These are phyloP conservation scores for Recurvomyces mirabilis DNA, from an alignment of 495 filamentous ascomycete species.

Conservation along the genomic window DNA sequence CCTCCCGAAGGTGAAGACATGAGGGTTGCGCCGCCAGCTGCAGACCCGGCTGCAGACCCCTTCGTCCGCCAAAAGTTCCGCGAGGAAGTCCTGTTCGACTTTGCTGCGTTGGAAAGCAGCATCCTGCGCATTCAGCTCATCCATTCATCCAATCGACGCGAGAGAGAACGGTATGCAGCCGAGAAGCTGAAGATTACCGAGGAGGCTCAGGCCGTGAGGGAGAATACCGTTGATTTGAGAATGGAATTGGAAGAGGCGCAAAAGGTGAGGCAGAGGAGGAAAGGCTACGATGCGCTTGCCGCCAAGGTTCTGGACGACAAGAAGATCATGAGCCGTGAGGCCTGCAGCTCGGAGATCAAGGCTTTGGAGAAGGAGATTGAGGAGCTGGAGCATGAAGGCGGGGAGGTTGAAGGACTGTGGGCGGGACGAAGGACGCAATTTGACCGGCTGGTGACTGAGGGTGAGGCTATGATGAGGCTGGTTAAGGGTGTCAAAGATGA, in stretches of 20 bases:
- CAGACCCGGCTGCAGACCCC: constrained; percentile 38
- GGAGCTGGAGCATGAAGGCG: constrained; percentile 73
- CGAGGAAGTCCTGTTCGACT: constrained; percentile 80
- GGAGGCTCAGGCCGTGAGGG: constrained; percentile 64
- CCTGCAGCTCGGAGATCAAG: constrained; percentile 64
- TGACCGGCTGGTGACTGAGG: constrained; percentile 80
- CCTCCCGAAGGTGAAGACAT: constrained; percentile 53
- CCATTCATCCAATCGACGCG: constrained; percentile 65
- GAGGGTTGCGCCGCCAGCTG: constrained; percentile 26
- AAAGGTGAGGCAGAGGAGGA: constrained; percentile 60
- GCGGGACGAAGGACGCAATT: constrained; percentile 78
- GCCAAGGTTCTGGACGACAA: constrained; percentile 80
- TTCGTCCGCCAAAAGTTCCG: constrained; percentile 38
- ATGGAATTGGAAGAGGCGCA: constrained; percentile 65
- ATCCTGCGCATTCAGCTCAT: constrained; percentile 84
- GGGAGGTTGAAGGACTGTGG: constrained; percentile 75
- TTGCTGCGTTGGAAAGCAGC: constrained; percentile 76
- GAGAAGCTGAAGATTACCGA: constrained; percentile 66
- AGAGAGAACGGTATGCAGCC: constrained; percentile 74
- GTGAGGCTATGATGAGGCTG: constrained; percentile 67
- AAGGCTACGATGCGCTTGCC: constrained; percentile 73
- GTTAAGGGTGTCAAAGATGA: constrained; percentile 97
- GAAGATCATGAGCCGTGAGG: constrained; percentile 66
- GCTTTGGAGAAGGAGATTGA: constrained; percentile 80
- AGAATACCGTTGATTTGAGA: constrained; percentile 61